Percentiles rank a stretch among this genome's conserved stretches.
phyloP scores from a whole-genome alignment of 2,329 filamentous ascomycete genomes.

The Xylaria sp. region DNA sequence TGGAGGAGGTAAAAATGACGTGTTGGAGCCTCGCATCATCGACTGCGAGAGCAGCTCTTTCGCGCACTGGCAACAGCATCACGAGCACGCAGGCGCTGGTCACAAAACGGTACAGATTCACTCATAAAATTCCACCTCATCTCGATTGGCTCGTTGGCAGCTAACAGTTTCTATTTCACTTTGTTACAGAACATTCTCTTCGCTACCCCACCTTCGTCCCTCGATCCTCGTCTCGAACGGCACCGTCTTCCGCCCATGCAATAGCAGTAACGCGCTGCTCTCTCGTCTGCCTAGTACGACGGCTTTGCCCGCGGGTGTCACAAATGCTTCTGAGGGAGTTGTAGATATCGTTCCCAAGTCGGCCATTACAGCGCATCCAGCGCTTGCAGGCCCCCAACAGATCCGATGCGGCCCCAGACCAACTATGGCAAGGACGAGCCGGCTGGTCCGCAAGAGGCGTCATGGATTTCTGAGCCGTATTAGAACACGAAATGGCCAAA shows the following conservation, averaged over 20 bases:
- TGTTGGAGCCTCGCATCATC: slow-evolving; percentile 27
- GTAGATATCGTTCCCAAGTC: slow-evolving; percentile 59
- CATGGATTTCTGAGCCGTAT: slow-evolving; percentile 66
- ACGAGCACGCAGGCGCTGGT: slow-evolving; percentile 23
- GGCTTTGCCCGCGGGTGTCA: not conserved
- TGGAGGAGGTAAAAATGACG: slow-evolving; percentile 25
- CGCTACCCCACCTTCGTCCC: slow-evolving; percentile 63
- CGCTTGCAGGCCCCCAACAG: slow-evolving; percentile 59
- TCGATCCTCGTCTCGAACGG: slow-evolving; percentile 51
- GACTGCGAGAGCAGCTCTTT: slow-evolving; percentile 32
- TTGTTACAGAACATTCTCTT: slow-evolving; percentile 57
- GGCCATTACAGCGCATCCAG: slow-evolving; percentile 64
- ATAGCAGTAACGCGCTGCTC: slow-evolving; percentile 45
- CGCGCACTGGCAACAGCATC: slow-evolving; percentile 28
- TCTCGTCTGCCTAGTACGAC: slow-evolving; percentile 41
- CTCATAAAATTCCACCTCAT: not conserved
- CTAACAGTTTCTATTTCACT: not conserved
- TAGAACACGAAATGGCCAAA: slow-evolving; percentile 62
- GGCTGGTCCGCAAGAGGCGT: slow-evolving; percentile 68
- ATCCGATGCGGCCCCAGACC: slow-evolving; percentile 69
- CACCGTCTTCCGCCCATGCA: slow-evolving; percentile 46
- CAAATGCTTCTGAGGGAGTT: slow-evolving; percentile 38
- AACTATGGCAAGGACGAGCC: slow-evolving; percentile 65
- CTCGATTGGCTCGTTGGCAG: not conserved
- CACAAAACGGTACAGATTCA: slow-evolving; percentile 32